phyloP scores from a whole-genome alignment of 164 flowering plant species.

The Piper longum region DNA sequence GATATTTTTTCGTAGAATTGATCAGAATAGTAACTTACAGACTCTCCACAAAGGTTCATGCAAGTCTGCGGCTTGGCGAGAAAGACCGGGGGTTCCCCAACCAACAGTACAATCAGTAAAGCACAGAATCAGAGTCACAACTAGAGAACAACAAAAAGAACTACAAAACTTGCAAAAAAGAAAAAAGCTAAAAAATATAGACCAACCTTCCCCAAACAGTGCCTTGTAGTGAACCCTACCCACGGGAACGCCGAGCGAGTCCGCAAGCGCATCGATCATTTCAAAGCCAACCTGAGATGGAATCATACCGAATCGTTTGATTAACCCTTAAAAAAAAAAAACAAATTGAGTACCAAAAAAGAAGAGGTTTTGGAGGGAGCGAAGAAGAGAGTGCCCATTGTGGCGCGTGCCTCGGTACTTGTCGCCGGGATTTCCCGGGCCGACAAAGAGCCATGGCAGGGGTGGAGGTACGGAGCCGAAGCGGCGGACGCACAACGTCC shows the following conservation, averaged over 20 bases:
- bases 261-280: conserved; percentile 77
- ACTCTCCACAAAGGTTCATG: conserved; percentile 94
- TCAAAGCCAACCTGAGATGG: conserved; percentile 70
- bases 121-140: background rate
- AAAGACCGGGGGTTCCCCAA: conserved; percentile 55
- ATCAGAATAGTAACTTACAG: conserved; percentile 22
- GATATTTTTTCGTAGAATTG: too few relatives aligned
- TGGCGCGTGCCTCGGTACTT: conserved; percentile 80
- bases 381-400: conserved; percentile 30
- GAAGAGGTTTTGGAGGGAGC: background rate
- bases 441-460: conserved; percentile 82
- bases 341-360: background rate
- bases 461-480: background rate
- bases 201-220: conserved; percentile 60
- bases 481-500: background rate
- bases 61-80: conserved; percentile 96
- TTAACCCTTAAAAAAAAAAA: background rate
- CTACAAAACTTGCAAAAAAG: background rate
- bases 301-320: background rate
- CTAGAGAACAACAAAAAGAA: background rate
- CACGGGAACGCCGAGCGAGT: conserved; percentile 53
- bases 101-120: conserved; percentile 31
- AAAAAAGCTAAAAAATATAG: too few relatives aligned
- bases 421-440: conserved; percentile 89
- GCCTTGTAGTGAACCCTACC: conserved; percentile 64